These are phyloP conservation scores for Hypoxylon rubiginosum DNA, from an alignment of 2,329 filamentous ascomycete genomes.

Conservation along the genomic window DNA sequence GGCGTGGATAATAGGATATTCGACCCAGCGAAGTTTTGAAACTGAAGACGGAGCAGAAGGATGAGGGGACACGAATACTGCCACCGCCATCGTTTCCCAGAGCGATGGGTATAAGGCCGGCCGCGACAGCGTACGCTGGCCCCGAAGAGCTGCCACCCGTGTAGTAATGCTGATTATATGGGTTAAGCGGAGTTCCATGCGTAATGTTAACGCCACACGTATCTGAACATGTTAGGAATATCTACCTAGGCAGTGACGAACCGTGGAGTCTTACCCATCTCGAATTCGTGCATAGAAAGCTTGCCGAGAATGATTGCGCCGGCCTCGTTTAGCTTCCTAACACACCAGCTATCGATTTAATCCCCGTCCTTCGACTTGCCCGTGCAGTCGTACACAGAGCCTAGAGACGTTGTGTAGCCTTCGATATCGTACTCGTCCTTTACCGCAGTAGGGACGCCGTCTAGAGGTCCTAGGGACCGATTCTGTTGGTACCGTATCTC, in stretches of 20 bases:
- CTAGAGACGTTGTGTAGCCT: conserved; percentile 78
- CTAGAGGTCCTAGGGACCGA: conserved; percentile 72
- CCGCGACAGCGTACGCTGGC: conserved; percentile 76
- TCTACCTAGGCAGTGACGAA: too few species aligned
- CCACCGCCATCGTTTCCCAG: conserved; percentile 81
- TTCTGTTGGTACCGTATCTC: conserved; percentile 66
- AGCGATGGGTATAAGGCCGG: conserved; percentile 78
- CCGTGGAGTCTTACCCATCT: conserved; percentile 75
- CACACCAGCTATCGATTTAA: conserved; percentile 74
- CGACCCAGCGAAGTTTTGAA: conserved; percentile 79
- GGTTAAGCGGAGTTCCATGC: conserved; percentile 81
- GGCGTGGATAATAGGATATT: conserved; percentile 71
- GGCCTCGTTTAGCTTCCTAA: conserved; percentile 76
- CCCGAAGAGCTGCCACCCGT: conserved; percentile 83
- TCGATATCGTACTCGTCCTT: conserved; percentile 83
- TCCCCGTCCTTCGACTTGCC: conserved; percentile 52
- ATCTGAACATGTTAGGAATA: conserved; percentile 58
- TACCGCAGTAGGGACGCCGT: conserved; percentile 79
- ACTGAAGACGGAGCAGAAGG: conserved; percentile 80
- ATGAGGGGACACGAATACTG: conserved; percentile 78
- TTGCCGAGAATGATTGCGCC: conserved; percentile 81
- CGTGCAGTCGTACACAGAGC: conserved; percentile 55
- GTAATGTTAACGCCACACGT: conserved; percentile 82
- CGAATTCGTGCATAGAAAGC: conserved; percentile 82
- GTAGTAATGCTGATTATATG: conserved; percentile 69